Conservation (phyloP, 768 basidiomycete genomes). For the Auricularia auricula-judae region DNA sequence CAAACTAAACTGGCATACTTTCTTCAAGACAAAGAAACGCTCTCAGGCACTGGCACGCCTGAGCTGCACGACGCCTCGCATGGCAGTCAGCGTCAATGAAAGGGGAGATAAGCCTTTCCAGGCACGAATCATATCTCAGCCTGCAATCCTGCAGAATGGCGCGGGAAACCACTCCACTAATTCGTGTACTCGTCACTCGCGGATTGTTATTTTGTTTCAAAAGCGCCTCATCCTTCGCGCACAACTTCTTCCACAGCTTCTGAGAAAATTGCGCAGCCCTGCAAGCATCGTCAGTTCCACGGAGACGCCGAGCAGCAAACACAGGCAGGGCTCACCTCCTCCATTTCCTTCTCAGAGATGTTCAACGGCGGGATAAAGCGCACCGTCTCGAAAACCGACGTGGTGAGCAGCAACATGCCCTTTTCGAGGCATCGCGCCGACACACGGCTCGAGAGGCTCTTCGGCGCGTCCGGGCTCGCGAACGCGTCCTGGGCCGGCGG, state of each 20-base stretch:
- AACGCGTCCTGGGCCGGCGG: neutral
- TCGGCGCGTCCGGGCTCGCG: conserved; percentile 24
- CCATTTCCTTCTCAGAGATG: conserved; percentile 63
- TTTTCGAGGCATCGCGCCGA: conserved; percentile 75
- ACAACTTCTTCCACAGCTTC: conserved; percentile 58
- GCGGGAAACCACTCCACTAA: too few species aligned
- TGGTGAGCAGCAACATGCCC: conserved; percentile 80
- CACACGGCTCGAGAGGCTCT: conserved; percentile 56
- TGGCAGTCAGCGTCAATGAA: too few species aligned
- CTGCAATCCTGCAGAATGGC: too few species aligned
- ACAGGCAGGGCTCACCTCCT: conserved; percentile 19
- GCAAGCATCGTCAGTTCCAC: neutral
- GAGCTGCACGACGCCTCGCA: too few species aligned
- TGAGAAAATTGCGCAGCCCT: conserved; percentile 50
- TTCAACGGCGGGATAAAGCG: conserved; percentile 92
- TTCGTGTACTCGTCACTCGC: too few species aligned
- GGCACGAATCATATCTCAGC: too few species aligned
- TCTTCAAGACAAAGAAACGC: too few species aligned
- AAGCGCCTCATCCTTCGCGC: neutral
- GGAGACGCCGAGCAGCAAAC: neutral
- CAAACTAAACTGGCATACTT: conserved; percentile 1
- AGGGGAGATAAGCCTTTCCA: too few species aligned
- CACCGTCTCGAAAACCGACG: conserved; percentile 77
- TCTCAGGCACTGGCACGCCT: too few species aligned
- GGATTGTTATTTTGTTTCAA: too few species aligned